Percentiles rank a stretch among this genome's conserved stretches.
phyloP scores from a whole-genome alignment of 441 rosid genomes.

The Pelargonium hybrid region DNA sequence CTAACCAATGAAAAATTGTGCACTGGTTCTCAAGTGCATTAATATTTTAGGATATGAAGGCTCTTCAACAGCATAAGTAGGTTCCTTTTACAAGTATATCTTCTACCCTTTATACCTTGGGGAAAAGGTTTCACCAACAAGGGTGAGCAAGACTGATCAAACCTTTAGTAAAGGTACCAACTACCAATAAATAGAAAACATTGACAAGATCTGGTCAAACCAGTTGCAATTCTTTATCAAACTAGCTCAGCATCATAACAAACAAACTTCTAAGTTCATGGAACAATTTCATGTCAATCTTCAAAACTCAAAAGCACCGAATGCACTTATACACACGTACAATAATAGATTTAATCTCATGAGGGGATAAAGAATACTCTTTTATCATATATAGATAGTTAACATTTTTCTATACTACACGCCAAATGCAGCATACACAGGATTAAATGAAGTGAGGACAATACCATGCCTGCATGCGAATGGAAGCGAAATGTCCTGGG shows the following conservation, averaged over 20 bases:
- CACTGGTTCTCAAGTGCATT: no score
- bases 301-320: neutral
- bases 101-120: neutral
- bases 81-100: neutral
- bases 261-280: neutral
- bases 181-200: neutral
- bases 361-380: no score
- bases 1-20: no score
- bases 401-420: no score
- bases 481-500: constrained; percentile 67
- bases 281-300: neutral
- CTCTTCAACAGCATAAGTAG: neutral
- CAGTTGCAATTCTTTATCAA: neutral
- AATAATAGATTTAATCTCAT: neutral
- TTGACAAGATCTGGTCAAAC: neutral
- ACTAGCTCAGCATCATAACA: neutral
- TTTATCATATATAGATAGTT: no score
- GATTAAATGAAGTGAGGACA: constrained; percentile 14
- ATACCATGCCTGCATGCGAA: constrained; percentile 97
- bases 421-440: neutral
- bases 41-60: neutral
- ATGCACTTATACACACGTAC: neutral
- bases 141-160: neutral
- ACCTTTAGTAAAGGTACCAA: neutral
- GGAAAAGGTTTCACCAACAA: neutral